phyloP scores from a whole-genome alignment of 148 eudicot species.

The Fallopia convolvulus region DNA sequence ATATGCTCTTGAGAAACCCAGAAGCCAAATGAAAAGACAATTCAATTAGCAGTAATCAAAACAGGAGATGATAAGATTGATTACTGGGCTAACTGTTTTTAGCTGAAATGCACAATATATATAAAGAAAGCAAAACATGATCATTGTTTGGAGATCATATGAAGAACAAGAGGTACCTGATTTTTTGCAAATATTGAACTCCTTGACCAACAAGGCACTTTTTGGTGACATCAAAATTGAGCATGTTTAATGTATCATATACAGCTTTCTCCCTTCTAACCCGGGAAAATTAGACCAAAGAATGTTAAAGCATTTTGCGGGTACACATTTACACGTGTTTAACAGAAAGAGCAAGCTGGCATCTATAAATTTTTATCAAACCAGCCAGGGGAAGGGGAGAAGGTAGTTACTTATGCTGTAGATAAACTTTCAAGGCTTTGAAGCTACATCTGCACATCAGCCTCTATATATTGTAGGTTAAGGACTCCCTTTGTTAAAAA shows the following conservation, averaged over 20 bases:
- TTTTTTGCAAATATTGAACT: constrained; percentile 79
- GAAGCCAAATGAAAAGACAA: not conserved
- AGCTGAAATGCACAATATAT: not conserved
- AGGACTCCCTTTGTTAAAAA: too few relatives aligned
- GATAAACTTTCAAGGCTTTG: not conserved
- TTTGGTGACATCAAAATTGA: constrained; percentile 96
- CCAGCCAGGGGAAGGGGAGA: not conserved
- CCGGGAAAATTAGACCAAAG: constrained; percentile 26
- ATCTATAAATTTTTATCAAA: not conserved
- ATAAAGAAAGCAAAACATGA: too few relatives aligned
- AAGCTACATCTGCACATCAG: not conserved
- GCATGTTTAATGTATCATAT: constrained; percentile 93
- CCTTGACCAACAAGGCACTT: constrained; percentile 99
- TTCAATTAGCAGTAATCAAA: not conserved
- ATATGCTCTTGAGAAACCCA: not conserved
- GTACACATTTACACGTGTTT: not conserved
- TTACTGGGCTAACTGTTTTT: not conserved
- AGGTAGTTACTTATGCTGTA: not conserved
- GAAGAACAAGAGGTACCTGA: constrained; percentile 43
- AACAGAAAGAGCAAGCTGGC: not conserved
- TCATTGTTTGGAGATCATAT: not conserved
- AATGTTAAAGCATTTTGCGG: not conserved
- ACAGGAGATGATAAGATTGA: not conserved
- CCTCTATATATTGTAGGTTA: too few relatives aligned
- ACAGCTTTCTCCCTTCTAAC: constrained; percentile 98